Evolutionary conservation across 2,329 filamentous ascomycete species (phyloP), one percentile per base, ranked within the genome.

Genomic region (Rugonectria rugulosa): DNA sequence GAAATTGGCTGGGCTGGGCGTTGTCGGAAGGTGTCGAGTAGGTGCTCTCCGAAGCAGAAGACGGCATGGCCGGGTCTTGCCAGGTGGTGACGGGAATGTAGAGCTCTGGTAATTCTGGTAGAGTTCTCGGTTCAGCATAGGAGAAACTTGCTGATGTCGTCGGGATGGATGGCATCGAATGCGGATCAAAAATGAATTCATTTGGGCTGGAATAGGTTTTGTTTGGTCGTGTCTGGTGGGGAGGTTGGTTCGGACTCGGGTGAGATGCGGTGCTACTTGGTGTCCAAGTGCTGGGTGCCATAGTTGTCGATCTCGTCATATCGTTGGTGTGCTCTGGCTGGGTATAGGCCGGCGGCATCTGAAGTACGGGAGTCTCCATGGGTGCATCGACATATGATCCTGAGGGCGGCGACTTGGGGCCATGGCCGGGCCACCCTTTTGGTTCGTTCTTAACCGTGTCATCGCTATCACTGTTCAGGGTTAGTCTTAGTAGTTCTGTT

Each of bases 11-110:
- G 32, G 65, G 65, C 20, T 68, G 59, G 3, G 71, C 64, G 38
- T 68, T 71, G 12, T 78, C 77, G 6, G 78, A 77, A 15, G 78
- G 63, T 3, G 80, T 79, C 3, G 80, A 82, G 60, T 77, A 81
- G 20, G 70, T 72, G 66, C 79, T 81, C 38, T 77, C 77, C 7
- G 79, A 73, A n/a, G 76, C 71, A 11, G 80, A 80, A 4, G 79
- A 79, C 4, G 73, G 64, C 70, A 78, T 77, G 5, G 71, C 72
- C 8, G 79, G 73, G 43, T 79, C 78, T 27, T 71, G 71, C 66
- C 71, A 73, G 23, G 62, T 53, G 17, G 55, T 50, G 21, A 63
- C 61, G 6, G 68, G 59, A 24, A 70, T 64, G 41, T 61, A 64
- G 21, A 70, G 53, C 11, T 62, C 52, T 6, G 61, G 43, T 10